Conservation (phyloP, 768 basidiomycete species). For the Leccinum incarnatum region DNA sequence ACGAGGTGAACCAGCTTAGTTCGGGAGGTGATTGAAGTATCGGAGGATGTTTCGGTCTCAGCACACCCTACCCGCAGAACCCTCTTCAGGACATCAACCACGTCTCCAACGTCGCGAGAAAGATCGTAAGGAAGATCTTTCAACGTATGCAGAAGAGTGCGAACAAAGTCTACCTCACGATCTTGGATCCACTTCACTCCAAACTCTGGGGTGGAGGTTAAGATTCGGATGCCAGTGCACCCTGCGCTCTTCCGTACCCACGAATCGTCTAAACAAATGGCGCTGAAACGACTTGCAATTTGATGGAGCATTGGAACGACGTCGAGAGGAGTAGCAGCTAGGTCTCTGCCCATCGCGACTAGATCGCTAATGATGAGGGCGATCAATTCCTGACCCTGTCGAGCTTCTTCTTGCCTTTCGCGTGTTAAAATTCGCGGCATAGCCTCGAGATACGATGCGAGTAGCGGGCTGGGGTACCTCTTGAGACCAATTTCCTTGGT, state of each 20-base stretch:
- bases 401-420: slow-evolving; percentile 57
- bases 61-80: slow-evolving; percentile 62
- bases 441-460: slow-evolving; percentile 76
- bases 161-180: slow-evolving; percentile 85
- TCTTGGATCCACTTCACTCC: slow-evolving; percentile 80
- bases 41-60: slow-evolving; percentile 44
- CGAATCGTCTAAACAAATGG: slow-evolving; percentile 86
- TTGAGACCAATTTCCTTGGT: slow-evolving; percentile 52
- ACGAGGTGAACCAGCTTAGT: slow-evolving; percentile 66
- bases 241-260: slow-evolving; percentile 92
- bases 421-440: slow-evolving; percentile 74
- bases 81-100: slow-evolving; percentile 69
- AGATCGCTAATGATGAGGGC: slow-evolving; percentile 65
- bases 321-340: slow-evolving; percentile 49
- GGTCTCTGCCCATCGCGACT: slow-evolving; percentile 49
- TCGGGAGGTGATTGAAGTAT: slow-evolving; percentile 41
- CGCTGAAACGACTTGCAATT: slow-evolving; percentile 77
- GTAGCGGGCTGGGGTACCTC: slow-evolving; percentile 53
- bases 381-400: slow-evolving; percentile 59
- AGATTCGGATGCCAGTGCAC: slow-evolving; percentile 67
- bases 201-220: slow-evolving; percentile 53
- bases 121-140: slow-evolving; percentile 94
- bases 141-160: slow-evolving; percentile 85
- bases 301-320: slow-evolving; percentile 72
- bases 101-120: slow-evolving; percentile 75